Evolutionary conservation across 768 basidiomycete species (phyloP), one percentile per base, ranked within the genome.

Genomic region (Rubroboletus satanas): DNA sequence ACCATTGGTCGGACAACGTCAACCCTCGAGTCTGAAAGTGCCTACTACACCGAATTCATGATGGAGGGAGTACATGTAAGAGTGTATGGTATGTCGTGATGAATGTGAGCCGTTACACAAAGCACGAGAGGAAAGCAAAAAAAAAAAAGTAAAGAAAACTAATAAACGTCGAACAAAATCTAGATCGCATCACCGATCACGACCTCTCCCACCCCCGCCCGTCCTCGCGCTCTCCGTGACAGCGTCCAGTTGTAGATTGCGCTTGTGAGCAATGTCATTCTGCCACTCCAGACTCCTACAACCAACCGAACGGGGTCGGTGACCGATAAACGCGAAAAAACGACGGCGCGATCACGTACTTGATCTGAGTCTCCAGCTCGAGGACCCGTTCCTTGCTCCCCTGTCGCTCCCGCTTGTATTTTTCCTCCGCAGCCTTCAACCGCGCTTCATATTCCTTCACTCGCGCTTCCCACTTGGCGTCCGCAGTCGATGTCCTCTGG

Each of bases 381-480:
- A 70, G 62, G 1, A 88, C 75, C 21, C 90, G 74, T 72, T 98
- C 96, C 73, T 98, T 99, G 42, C 87, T 83, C 4, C 96, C 97
- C 64, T 98, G 95, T 56, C 90, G 77, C 75, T 96, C 94, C 51
- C 92, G 79, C 79, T 98, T 98, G 60, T 93, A 84, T 67, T 85
- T 86, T 77, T 98, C 95, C 64, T 93, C 92, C 0, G 91, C 91
- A 0, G 85, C 83, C 69, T 85, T 86, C 58, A 94, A 66, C 17
- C 90, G 74, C 14, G 82, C 68, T 73, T 97, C 93, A 63, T 95
- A 94, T 71, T 98, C 95, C 70, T 86, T 88, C 43, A 98, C 90
- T n/a, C 95, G 78, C 0, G 88, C 91, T 64, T 95, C 94, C 93
- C 95, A 98, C 71, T 95, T 96, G 49, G 74, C 75, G 61, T 97